These are phyloP conservation scores for Fusarium oligoseptatum DNA, from an alignment of 2,329 filamentous ascomycete species.

Conservation along the genomic window DNA sequence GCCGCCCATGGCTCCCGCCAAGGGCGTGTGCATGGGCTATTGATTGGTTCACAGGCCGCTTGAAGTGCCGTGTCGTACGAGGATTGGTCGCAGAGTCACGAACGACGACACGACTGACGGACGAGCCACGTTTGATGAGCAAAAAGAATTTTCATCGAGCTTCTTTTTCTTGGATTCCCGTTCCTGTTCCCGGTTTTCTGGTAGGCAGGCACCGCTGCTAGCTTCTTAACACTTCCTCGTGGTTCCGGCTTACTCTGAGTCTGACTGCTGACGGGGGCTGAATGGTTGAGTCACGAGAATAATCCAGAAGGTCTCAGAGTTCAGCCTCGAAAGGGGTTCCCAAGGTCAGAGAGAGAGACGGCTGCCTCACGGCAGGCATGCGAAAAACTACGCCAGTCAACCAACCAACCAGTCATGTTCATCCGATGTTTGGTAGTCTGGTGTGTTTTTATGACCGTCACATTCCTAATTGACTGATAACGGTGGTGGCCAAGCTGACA, in stretches of 20 bases:
- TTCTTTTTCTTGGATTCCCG: slow-evolving; percentile 8
- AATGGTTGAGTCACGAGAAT: slow-evolving; percentile 33
- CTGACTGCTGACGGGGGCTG: slow-evolving; percentile 28
- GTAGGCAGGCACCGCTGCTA: slow-evolving; percentile 2
- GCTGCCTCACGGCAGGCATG: slow-evolving; percentile 17
- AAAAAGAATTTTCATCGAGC: slow-evolving; percentile 22
- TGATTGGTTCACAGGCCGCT: slow-evolving; percentile 39
- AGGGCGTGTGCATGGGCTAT: slow-evolving; percentile 27
- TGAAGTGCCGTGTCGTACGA: slow-evolving; percentile 42
- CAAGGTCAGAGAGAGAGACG: background rate
- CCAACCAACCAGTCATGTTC: background rate
- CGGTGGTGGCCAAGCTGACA: slow-evolving; percentile 16
- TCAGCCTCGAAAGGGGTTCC: background rate
- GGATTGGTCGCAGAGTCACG: slow-evolving; percentile 32
- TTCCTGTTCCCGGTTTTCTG: slow-evolving; percentile 16
- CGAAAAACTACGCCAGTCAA: background rate
- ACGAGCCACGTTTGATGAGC: slow-evolving; percentile 19
- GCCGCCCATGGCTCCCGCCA: slow-evolving; percentile 9
- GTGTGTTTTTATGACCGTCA: slow-evolving; percentile 9
- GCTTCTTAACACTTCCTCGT: slow-evolving; percentile 19
- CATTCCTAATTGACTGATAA: slow-evolving; percentile 24
- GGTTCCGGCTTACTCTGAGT: slow-evolving; percentile 20
- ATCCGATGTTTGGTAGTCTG: slow-evolving; percentile 5
- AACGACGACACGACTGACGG: slow-evolving; percentile 25
- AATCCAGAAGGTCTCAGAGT: slow-evolving; percentile 20